phyloP scores from a whole-genome alignment of 2,329 filamentous ascomycete species.

The Arachnomyces sp. region DNA sequence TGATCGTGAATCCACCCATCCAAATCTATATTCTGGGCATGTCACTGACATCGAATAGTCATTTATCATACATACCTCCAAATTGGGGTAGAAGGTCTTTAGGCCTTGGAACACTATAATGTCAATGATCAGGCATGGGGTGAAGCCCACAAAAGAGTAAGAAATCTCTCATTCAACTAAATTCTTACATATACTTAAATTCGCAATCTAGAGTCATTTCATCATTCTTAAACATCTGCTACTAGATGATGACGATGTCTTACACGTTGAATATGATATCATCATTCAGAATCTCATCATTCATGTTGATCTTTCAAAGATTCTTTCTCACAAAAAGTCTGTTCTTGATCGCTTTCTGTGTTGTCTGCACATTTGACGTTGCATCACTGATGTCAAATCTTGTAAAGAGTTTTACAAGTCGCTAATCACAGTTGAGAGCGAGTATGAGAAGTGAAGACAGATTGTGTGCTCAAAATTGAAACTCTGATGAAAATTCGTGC shows the following conservation, averaged over 20 bases:
- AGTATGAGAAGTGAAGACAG: constrained; percentile 48
- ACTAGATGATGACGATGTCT: constrained; percentile 45
- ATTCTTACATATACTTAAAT: too few relatives aligned
- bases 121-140: constrained; percentile 37
- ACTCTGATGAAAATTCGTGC: constrained; percentile 54
- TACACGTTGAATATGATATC: constrained; percentile 42
- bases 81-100: constrained; percentile 36
- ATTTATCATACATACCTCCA: constrained; percentile 37
- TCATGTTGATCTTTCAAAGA: constrained; percentile 49
- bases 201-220: constrained; percentile 55
- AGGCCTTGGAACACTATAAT: constrained; percentile 34
- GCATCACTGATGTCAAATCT: constrained; percentile 49
- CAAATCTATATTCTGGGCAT: too few relatives aligned
- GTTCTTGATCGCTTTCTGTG: constrained; percentile 53
- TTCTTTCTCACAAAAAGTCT: constrained; percentile 48
- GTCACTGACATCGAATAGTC: constrained; percentile 24
- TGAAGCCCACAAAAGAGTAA: constrained; percentile 35
- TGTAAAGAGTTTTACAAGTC: constrained; percentile 52
- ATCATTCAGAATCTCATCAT: constrained; percentile 45
- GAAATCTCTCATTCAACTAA: constrained; percentile 4
- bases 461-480: constrained; percentile 51
- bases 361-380: constrained; percentile 55
- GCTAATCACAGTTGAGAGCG: constrained; percentile 48
- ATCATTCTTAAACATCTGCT: constrained; percentile 55
- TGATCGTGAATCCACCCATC: constrained; percentile 32